phyloP scores from a whole-genome alignment of 176 grass and related monocot genomes.

The Musa schizocarpa region DNA sequence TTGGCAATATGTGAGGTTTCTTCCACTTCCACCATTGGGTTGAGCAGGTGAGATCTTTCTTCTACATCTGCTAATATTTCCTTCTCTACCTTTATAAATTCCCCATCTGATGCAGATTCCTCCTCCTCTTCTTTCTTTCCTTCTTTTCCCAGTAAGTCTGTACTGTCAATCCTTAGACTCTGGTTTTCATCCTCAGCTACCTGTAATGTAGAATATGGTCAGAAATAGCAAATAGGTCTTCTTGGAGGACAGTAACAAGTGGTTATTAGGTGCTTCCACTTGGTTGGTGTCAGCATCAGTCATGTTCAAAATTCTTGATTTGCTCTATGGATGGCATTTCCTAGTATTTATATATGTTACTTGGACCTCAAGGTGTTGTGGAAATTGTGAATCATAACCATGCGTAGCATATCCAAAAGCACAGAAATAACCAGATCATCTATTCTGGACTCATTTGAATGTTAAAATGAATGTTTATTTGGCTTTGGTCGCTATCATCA shows the following conservation, averaged over 20 bases:
- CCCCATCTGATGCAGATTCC: slow-evolving; percentile 59
- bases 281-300: neutral
- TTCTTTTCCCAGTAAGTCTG: slow-evolving; percentile 34
- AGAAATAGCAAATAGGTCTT: neutral
- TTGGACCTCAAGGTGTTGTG: neutral
- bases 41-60: slow-evolving; percentile 26
- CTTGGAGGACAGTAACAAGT: neutral
- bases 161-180: slow-evolving; percentile 26
- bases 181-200: slow-evolving; percentile 35
- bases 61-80: slow-evolving; percentile 52
- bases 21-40: slow-evolving; percentile 24
- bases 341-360: neutral
- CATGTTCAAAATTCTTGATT: neutral
- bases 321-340: neutral
- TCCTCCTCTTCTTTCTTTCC: slow-evolving; percentile 61
- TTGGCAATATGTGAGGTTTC: neutral
- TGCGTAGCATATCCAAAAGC: too few relatives aligned
- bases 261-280: neutral
- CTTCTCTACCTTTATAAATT: slow-evolving; percentile 25
- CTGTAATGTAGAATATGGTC: slow-evolving; percentile 24
- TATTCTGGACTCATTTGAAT: too few relatives aligned
- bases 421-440: too few relatives aligned
- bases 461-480: too few relatives aligned
- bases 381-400: neutral
- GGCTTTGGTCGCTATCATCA: too few relatives aligned